phyloP scores from a whole-genome alignment of 2,329 filamentous ascomycete genomes.

The Sporothrix luriei region DNA sequence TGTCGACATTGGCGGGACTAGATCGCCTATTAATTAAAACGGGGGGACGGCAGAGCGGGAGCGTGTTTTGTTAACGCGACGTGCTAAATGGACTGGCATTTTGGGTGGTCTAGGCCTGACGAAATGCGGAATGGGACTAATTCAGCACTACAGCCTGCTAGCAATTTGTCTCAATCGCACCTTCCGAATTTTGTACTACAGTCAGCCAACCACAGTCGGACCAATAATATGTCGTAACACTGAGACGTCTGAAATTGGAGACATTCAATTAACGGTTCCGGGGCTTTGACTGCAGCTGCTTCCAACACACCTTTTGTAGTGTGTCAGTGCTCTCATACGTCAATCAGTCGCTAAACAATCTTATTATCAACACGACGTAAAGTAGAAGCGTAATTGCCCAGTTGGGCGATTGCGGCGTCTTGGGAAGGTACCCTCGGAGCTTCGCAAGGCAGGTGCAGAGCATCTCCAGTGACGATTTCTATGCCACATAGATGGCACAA shows the following conservation, averaged over 20 bases:
- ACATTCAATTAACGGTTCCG: not conserved
- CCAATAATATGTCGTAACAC: constrained; percentile 7
- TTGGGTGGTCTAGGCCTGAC: not conserved
- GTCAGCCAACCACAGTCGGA: constrained; percentile 25
- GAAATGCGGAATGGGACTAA: constrained; percentile 7
- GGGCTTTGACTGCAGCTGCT: no score
- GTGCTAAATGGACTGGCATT: constrained; percentile 11
- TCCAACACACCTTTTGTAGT: no score
- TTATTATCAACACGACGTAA: no score
- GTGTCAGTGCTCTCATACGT: no score
- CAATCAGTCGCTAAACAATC: no score
- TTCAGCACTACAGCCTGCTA: not conserved
- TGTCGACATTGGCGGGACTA: not conserved
- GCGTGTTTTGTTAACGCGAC: constrained; percentile 21
- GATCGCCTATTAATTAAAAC: constrained; percentile 11
- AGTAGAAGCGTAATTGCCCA: no score
- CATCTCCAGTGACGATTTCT: no score
- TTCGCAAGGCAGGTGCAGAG: no score
- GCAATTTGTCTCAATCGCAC: not conserved
- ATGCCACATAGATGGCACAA: no score
- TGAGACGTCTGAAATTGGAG: not conserved
- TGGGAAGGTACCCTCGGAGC: no score
- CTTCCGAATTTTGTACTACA: not conserved
- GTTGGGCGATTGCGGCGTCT: no score
- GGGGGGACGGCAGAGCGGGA: not conserved